phyloP scores from a whole-genome alignment of 2,329 filamentous ascomycete species.

The Hypoxylon sp. region DNA sequence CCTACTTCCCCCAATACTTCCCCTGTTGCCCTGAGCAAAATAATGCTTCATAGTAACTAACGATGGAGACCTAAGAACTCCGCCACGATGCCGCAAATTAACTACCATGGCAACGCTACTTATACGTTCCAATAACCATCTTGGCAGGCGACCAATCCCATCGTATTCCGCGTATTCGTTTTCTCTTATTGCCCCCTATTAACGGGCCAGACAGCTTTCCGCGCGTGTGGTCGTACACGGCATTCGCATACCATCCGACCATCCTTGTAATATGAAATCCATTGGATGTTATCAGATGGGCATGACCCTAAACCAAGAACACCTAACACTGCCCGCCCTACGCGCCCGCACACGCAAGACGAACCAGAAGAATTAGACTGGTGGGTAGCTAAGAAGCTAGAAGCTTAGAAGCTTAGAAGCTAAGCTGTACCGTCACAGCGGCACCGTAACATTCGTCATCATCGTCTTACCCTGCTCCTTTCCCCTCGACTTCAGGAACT shows the following conservation, averaged over 20 bases:
- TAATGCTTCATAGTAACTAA: background rate
- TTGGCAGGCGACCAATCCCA: constrained; percentile 14
- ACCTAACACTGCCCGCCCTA: constrained; percentile 16
- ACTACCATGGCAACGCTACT: background rate
- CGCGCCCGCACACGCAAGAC: constrained; percentile 19
- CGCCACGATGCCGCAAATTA: constrained; percentile 32
- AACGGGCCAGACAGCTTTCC: constrained; percentile 10
- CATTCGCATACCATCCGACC: constrained; percentile 20
- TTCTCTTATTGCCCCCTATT: constrained; percentile 8
- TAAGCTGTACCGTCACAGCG: constrained; percentile 29
- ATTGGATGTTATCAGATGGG: constrained; percentile 18
- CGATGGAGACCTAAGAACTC: constrained; percentile 5
- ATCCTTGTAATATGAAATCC: constrained; percentile 15
- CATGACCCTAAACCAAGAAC: background rate
- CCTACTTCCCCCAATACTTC: constrained; percentile 7
- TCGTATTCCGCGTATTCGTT: constrained; percentile 35
- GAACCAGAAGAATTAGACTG: constrained; percentile 3
- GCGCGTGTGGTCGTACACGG: constrained; percentile 26
- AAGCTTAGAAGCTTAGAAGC: background rate
- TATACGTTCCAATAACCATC: constrained; percentile 12
- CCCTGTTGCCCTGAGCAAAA: constrained; percentile 3
- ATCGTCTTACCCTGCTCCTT: constrained; percentile 13
- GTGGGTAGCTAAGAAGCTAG: constrained; percentile 9
- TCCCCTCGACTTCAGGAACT: background rate
- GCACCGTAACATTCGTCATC: constrained; percentile 37